Evolutionary conservation across 2,329 filamentous ascomycete genomes (phyloP).

Genomic region (Diaporthe vexans): DNA sequence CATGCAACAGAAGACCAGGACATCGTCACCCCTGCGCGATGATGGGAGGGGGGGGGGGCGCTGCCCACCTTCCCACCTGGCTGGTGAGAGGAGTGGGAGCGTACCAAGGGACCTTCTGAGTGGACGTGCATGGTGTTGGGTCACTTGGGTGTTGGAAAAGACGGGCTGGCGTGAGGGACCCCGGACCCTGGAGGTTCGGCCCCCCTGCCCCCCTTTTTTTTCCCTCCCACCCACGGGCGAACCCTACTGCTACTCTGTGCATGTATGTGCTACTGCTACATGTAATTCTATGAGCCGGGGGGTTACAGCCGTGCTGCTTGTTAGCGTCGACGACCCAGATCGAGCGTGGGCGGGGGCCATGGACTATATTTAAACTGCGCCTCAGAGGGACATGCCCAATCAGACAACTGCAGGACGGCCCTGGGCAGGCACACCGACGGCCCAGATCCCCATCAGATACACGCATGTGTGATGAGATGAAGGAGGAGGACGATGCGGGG

Average conservation of each 20-base stretch:
- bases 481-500: slow-evolving; percentile 26
- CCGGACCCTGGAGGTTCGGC: slow-evolving; percentile 24
- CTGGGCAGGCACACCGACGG: slow-evolving; percentile 8
- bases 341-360: neutral
- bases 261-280: neutral
- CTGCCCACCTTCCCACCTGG: neutral
- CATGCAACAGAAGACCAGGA: slow-evolving; percentile 4
- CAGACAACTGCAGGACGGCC: neutral
- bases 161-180: neutral
- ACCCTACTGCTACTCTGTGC: neutral
- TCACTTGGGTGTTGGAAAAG: slow-evolving; percentile 4
- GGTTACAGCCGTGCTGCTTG: too few species aligned
- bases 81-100: slow-evolving; percentile 11
- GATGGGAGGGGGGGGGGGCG: slow-evolving; percentile 2
- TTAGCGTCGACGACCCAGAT: neutral
- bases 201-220: slow-evolving; percentile 12
- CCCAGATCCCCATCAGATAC: neutral
- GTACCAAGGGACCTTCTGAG: slow-evolving; percentile 23
- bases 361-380: slow-evolving; percentile 34
- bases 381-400: slow-evolving; percentile 24
- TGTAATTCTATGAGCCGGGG: too few species aligned
- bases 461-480: slow-evolving; percentile 3
- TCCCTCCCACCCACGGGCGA: neutral
- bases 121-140: neutral
- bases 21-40: slow-evolving; percentile 32